phyloP scores from a whole-genome alignment of 2,329 filamentous ascomycete genomes.

The Colletotrichum sp. region DNA sequence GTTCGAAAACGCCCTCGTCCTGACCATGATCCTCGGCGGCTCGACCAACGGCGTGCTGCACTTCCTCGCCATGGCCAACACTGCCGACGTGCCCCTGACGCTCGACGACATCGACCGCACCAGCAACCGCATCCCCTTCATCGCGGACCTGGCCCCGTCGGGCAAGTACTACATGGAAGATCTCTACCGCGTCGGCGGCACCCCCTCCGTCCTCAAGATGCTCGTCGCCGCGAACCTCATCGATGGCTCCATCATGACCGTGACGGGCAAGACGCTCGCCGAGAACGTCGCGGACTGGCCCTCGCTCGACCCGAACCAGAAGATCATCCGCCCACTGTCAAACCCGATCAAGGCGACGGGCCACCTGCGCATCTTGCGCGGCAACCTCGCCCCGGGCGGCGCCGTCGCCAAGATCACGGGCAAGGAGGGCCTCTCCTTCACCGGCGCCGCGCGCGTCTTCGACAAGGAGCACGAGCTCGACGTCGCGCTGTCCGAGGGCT shows the following conservation, averaged over 20 bases:
- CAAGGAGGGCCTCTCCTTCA: constrained; percentile 87
- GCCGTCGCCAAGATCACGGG: constrained; percentile 97
- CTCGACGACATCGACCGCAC: constrained; percentile 85
- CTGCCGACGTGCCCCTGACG: constrained; percentile 77
- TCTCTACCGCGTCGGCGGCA: constrained; percentile 84
- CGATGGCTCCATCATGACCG: constrained; percentile 78
- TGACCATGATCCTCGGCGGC: constrained; percentile 92
- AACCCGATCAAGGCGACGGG: constrained; percentile 80
- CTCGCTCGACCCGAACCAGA: constrained; percentile 77
- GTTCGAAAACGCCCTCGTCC: constrained; percentile 87
- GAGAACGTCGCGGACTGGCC: constrained; percentile 83
- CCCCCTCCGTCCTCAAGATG: constrained; percentile 84
- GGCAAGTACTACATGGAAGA: constrained; percentile 90
- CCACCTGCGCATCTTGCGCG: constrained; percentile 86
- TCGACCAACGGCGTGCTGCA: constrained; percentile 90
- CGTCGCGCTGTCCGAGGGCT: constrained; percentile 73
- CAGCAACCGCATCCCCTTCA: constrained; percentile 82
- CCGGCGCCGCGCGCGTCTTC: constrained; percentile 82
- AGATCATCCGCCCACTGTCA: constrained; percentile 79
- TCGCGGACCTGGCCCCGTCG: constrained; percentile 84
- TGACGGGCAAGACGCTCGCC: constrained; percentile 83
- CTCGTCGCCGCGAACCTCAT: constrained; percentile 78
- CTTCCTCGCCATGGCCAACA: constrained; percentile 88
- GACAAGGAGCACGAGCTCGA: constrained; percentile 85
- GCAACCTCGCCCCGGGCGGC: constrained; percentile 87